Evolutionary conservation across 2,329 filamentous ascomycete species (phyloP).

Genomic region (Waltergamsia citrina): DNA sequence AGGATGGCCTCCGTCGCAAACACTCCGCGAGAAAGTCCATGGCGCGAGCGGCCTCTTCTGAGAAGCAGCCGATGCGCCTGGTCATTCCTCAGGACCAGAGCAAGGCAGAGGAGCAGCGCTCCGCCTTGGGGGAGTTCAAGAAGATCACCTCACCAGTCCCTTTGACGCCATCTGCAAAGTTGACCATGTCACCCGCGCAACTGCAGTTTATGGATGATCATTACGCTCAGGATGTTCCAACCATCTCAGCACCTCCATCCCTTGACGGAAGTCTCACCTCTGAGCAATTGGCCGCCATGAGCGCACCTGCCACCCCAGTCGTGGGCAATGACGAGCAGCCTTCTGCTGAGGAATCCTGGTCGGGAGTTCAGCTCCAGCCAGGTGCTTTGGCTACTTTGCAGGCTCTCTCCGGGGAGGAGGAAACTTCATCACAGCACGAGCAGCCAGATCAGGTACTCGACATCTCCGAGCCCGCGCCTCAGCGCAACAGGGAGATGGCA

Average conservation of each 20-base stretch:
- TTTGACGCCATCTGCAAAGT: conserved; percentile 54
- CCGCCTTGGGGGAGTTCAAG: conserved; percentile 33
- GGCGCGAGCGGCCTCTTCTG: conserved; percentile 12
- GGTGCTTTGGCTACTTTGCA: conserved; percentile 74
- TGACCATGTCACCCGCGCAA: conserved; percentile 68
- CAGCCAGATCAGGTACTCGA: conserved; percentile 33
- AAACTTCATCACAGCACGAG: conserved; percentile 57
- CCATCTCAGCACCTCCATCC: conserved; percentile 73
- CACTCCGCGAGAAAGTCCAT: conserved; percentile 17
- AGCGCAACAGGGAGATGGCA: conserved; percentile 31
- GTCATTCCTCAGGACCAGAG: conserved; percentile 36
- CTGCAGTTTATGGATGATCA: conserved; percentile 60
- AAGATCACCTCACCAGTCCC: conserved; percentile 47
- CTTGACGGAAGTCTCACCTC: conserved; percentile 83
- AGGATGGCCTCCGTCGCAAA: conserved; percentile 17
- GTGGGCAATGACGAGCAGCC: conserved; percentile 45
- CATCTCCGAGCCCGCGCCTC: conserved; percentile 20
- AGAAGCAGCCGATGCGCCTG: conserved; percentile 30
- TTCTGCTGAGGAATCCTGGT: conserved; percentile 55
- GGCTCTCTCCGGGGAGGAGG: conserved; percentile 54
- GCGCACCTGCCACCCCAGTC: conserved; percentile 77
- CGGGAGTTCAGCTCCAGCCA: conserved; percentile 65
- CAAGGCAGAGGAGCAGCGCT: conserved; percentile 28
- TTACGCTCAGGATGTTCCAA: conserved; percentile 57
- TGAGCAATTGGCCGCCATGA: conserved; percentile 75